Evolutionary conservation across 257 asterid species (phyloP).

Genomic region (Oldenlandia corymbosa): DNA sequence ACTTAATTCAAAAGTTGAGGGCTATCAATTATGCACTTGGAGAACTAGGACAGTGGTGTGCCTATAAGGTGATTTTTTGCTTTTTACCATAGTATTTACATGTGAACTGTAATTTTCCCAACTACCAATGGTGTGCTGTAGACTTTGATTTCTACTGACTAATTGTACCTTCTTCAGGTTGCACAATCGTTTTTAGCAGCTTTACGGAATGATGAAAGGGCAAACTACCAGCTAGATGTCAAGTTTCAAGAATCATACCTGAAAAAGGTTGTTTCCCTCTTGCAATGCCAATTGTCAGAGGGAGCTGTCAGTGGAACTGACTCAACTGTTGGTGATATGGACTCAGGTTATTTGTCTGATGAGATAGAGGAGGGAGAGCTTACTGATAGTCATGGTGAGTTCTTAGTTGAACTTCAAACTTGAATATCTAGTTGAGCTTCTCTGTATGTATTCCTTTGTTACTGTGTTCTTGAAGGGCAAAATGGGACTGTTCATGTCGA

Average conservation of each 20-base stretch:
- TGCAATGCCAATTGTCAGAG: constrained; percentile 87
- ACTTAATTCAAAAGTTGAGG: constrained; percentile 89
- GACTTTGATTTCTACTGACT: neutral
- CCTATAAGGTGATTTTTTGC: constrained; percentile 60
- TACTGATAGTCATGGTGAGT: constrained; percentile 65
- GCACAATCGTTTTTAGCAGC: constrained; percentile 84
- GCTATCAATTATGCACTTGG: constrained; percentile 97
- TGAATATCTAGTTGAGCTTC: too few species aligned
- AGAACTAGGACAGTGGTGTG: constrained; percentile 99
- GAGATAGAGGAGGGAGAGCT: constrained; percentile 99
- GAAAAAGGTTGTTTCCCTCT: constrained; percentile 72
- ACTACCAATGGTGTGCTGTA: neutral
- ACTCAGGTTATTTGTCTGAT: constrained; percentile 35
- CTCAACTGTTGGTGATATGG: constrained; percentile 28
- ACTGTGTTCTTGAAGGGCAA: neutral
- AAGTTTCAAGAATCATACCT: constrained; percentile 96
- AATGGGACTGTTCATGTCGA: neutral
- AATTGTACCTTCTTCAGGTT: constrained; percentile 53
- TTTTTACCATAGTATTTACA: neutral
- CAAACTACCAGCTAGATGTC: constrained; percentile 88
- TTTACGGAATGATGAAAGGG: constrained; percentile 94
- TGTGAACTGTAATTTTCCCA: neutral
- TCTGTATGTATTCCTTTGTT: neutral
- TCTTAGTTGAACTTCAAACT: neutral
- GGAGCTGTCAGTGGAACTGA: constrained; percentile 69